Evolutionary conservation across 257 asterid genomes (phyloP), one percentile per base, ranked within the genome.

Genomic region (Parsonsia alboflavescens): DNA sequence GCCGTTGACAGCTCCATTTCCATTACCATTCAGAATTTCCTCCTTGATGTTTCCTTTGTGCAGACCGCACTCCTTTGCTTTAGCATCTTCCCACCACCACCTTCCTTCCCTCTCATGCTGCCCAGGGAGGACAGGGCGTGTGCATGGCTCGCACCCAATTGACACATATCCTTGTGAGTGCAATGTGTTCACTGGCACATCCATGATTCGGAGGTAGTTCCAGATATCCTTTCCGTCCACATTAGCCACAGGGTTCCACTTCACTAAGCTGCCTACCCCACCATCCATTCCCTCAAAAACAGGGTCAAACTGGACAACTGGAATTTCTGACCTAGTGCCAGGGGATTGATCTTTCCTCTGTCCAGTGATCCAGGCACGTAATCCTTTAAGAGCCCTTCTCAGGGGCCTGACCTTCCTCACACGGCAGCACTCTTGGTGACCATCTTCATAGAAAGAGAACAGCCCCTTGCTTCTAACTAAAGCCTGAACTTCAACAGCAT

Each of bases 21-120:
- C 87, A 21, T 73, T 78, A 0, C 88, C 88, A 44, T 85, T 90
- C 57, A 81, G 46, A 44, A 58, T 79, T 30, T 72, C 93, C 42
- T 92, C 93, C 81, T 89, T 90, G 17, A 93, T 79, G 53, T 93
- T 93, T 57, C 98, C 97, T 80, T 88, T 93, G 84, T 93, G 98
- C 13, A 93, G 84, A 1, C 97, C 98, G 15, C 98, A 93, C 80
- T 93, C 97, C 80, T 93, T 93, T 2, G 98, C 98, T 86, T 85
- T 88, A 59, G 98, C 96, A 77, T 90, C 98, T 73, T 92, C 97
- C 97, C 98, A 92, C 97, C 98, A 92, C 97, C 98, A 92, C 81
- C 98, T 79, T 45, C 98, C 97, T 78, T 92, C 98, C 2, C 98
- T 81, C 89, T 93, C 98, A 26, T 93, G 98, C 63, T 93, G 96